These are phyloP conservation scores for Stagonosporopsis tanaceti DNA, from an alignment of 2,329 filamentous ascomycete species.

Conservation along the genomic window DNA sequence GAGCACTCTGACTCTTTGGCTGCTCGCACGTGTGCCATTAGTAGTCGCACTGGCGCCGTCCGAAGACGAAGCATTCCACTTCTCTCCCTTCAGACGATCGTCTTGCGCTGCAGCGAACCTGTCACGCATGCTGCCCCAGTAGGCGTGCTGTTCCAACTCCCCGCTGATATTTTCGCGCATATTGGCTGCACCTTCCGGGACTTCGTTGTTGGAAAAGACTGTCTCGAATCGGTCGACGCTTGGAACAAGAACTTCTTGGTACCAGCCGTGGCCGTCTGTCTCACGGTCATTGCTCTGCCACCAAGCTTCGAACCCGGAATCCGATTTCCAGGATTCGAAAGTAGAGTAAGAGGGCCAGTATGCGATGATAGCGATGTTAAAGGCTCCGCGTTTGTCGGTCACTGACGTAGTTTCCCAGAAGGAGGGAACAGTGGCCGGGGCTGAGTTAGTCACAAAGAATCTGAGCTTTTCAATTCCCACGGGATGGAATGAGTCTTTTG, in stretches of 20 bases:
- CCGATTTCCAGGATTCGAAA: constrained; percentile 44
- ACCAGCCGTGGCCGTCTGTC: constrained; percentile 50
- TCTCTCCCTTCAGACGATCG: constrained; percentile 45
- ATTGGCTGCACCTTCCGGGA: constrained; percentile 53
- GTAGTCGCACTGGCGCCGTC: background rate
- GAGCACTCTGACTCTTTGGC: constrained; percentile 44
- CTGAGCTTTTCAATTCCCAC: constrained; percentile 26
- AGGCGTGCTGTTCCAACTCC: constrained; percentile 54
- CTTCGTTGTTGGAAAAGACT: constrained; percentile 50
- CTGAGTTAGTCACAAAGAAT: constrained; percentile 20
- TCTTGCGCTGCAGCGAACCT: constrained; percentile 52
- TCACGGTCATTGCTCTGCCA: constrained; percentile 46
- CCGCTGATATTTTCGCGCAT: constrained; percentile 52
- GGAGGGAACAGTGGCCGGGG: constrained; percentile 11
- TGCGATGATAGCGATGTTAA: constrained; percentile 49
- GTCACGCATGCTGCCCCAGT: constrained; percentile 59
- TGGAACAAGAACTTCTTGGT: constrained; percentile 55
- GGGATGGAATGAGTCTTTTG: background rate
- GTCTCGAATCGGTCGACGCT: constrained; percentile 56
- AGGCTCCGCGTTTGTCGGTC: constrained; percentile 36
- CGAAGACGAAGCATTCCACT: constrained; percentile 15
- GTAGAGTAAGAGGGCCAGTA: constrained; percentile 49
- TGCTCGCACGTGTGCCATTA: background rate
- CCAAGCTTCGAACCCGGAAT: constrained; percentile 51
- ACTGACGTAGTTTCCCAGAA: constrained; percentile 49